phyloP scores from a whole-genome alignment of 306 rosid genomes.

The Vachellia collinsii region DNA sequence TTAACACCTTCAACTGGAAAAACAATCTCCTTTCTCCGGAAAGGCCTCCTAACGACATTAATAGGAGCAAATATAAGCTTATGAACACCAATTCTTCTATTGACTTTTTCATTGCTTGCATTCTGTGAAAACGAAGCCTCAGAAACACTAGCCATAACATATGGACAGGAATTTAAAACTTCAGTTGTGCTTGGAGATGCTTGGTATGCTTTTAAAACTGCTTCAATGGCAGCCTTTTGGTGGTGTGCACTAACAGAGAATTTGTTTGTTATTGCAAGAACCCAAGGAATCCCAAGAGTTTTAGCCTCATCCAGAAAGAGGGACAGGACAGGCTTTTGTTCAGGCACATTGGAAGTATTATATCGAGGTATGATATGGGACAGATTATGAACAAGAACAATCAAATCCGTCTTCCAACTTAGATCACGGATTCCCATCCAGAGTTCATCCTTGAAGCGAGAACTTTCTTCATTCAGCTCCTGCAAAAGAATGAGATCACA shows the following conservation, averaged over 20 bases:
- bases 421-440: constrained; percentile 92
- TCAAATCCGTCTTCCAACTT: constrained; percentile 79
- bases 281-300: constrained; percentile 95
- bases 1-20: constrained; percentile 84
- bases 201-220: constrained; percentile 78
- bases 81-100: constrained; percentile 56
- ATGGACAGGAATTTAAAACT: constrained; percentile 82
- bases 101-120: constrained; percentile 53
- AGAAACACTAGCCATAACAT: constrained; percentile 76
- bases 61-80: constrained; percentile 72
- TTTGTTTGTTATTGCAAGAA: constrained; percentile 93
- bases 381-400: constrained; percentile 90
- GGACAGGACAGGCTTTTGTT: constrained; percentile 75
- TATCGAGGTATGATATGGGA: constrained; percentile 87
- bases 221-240: constrained; percentile 77
- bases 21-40: constrained; percentile 74
- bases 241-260: constrained; percentile 96
- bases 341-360: constrained; percentile 55
- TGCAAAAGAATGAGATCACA: constrained; percentile 39
- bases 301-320: constrained; percentile 95
- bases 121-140: constrained; percentile 70
- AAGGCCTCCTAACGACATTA: constrained; percentile 73
- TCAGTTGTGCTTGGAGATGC: constrained; percentile 68
- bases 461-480: constrained; percentile 73
- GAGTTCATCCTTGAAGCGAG: constrained; percentile 78